Evolutionary conservation across 371 early-diverging fungal genomes (phyloP), one percentile per base, ranked within the genome.

Genomic region (Apophysomyces trapeziformis): DNA sequence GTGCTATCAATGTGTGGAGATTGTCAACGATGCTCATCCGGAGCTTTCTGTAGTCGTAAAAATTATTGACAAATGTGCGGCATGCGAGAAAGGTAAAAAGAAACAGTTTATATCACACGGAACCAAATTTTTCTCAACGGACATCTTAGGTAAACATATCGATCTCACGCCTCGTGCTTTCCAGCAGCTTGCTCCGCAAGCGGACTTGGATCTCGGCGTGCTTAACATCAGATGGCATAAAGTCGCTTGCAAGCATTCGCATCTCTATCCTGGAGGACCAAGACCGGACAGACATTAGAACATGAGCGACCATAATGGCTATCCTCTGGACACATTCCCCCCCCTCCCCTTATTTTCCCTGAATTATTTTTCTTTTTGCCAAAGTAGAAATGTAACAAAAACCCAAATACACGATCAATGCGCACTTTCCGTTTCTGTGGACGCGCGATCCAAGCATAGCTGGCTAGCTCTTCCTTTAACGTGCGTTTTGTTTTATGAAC

Each of bases 111-210:
- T 37, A 37, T 7, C 32, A 21, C 44, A 36, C 35, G 4, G 14
- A 8, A 26, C 4, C 0, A 11, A 47, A 16, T 47, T 13, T 50
- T 41, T 45, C 39, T 38, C 16, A 5, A 21, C 12, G 11, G 12
- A 18, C 16, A 37, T 44, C 39, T 37, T 41, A 68, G 68, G 60
- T 5, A 58, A 64, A 60, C 65, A 59, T 7, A 76, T 76, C 61
- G 77, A 76, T 68, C 58, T 76, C 38, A 76, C 77, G 36, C 77
- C 77, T 36, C 66, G 44, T 56, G 77, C 76, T 26, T 75, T 76
- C 56, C 57, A 65, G 21, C 61, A 59, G 47, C 41, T 76, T 36
- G 46, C 69, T 37, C 57, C 62, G 6, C 37, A 46, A 1, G 74
- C 69, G 6, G 58, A 70, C 12, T 58, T 76, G 14, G 39, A 65